Evolutionary conservation across 331 rosid species (phyloP).

Genomic region (Quercus tomentella): DNA sequence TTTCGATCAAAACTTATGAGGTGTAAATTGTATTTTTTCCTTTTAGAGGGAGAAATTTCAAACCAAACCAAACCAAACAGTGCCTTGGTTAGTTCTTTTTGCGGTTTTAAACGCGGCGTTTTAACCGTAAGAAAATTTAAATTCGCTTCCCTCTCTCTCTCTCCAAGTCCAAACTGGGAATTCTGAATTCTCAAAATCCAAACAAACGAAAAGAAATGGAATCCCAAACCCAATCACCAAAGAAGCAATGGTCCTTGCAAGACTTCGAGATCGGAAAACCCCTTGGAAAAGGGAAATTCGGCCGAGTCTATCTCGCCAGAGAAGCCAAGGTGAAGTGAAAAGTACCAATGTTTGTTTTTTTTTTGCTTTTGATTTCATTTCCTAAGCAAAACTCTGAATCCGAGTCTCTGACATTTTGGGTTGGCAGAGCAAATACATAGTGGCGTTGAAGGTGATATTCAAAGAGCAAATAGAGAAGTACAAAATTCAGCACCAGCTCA

Average conservation of each 20-base stretch:
- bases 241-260: conserved; percentile 54
- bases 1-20: too few species aligned
- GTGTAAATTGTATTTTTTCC: too few species aligned
- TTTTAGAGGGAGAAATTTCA: too few species aligned
- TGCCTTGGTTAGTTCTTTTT: too few species aligned
- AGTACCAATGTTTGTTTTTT: not conserved
- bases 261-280: conserved; percentile 83
- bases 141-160: not conserved
- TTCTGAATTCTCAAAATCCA: not conserved
- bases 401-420: too few species aligned
- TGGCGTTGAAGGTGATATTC: conserved; percentile 74
- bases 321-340: conserved; percentile 45
- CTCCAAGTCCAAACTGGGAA: not conserved
- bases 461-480: conserved; percentile 78
- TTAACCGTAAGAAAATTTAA: not conserved
- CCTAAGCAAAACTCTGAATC: not conserved
- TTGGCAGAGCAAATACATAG: conserved; percentile 55
- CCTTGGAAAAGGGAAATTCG: conserved; percentile 79
- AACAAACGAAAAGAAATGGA: conserved; percentile 10
- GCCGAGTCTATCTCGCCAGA: conserved; percentile 77
- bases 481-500: conserved; percentile 61
- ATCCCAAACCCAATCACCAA: conserved; percentile 1
- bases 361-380: not conserved
- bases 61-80: too few species aligned
- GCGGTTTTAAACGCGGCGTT: not conserved